Conservation (phyloP, 2,329 filamentous ascomycete species). For the Fusarium staphyleae region DNA sequence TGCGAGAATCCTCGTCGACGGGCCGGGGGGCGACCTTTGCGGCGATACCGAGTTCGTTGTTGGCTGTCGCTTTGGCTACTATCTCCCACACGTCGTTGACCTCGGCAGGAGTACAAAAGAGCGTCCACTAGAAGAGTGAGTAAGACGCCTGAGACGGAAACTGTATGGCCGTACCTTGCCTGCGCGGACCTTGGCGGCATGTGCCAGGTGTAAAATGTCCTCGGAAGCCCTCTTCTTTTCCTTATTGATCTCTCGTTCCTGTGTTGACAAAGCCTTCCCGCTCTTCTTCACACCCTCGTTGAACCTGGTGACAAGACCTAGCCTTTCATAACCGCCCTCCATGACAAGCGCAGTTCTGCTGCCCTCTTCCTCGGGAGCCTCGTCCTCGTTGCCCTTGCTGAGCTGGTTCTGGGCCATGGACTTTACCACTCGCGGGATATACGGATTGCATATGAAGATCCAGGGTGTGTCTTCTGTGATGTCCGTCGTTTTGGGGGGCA, state of each 20-base stretch:
- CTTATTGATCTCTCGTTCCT: conserved; percentile 57
- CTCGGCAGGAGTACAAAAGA: conserved; percentile 64
- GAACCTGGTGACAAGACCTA: conserved; percentile 56
- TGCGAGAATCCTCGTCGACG: conserved; percentile 48
- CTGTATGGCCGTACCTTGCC: conserved; percentile 66
- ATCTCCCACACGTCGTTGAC: conserved; percentile 71
- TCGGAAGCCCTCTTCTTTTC: conserved; percentile 57
- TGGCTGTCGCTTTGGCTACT: conserved; percentile 71
- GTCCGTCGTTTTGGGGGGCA: conserved; percentile 71
- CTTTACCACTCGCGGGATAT: conserved; percentile 50
- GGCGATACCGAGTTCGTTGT: conserved; percentile 72
- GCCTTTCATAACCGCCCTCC: conserved; percentile 59
- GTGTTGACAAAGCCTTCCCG: conserved; percentile 45
- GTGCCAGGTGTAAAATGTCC: conserved; percentile 68
- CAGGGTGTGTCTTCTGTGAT: conserved; percentile 60
- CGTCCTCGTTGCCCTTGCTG: conserved; percentile 56
- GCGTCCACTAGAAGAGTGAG: conserved; percentile 70
- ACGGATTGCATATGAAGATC: conserved; percentile 77
- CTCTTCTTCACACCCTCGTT: conserved; percentile 55
- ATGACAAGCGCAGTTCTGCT: conserved; percentile 58
- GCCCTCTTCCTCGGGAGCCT: conserved; percentile 55
- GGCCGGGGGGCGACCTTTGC: conserved; percentile 74
- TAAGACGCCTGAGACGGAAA: conserved; percentile 5
- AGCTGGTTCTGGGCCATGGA: conserved; percentile 45
- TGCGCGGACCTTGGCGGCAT: conserved; percentile 61